phyloP scores from a whole-genome alignment of 2,329 filamentous ascomycete genomes.

The Sarocladium brachiariae region DNA sequence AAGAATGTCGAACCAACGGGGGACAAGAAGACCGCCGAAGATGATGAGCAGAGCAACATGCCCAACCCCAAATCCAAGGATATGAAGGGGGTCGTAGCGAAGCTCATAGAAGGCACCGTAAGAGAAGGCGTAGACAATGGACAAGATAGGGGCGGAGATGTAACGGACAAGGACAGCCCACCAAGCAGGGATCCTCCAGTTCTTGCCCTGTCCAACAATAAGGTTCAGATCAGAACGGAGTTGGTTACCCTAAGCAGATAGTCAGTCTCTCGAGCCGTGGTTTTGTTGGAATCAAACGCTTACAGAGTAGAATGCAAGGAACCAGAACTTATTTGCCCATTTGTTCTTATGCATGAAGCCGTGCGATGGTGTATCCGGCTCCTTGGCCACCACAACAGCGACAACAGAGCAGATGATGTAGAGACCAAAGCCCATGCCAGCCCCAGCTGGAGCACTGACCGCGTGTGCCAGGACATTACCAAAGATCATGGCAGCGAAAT shows the following conservation, averaged over 20 bases:
- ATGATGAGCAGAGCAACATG: slow-evolving; percentile 40
- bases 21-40: slow-evolving; percentile 40
- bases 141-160: slow-evolving; percentile 39
- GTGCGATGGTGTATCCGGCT: slow-evolving; percentile 33
- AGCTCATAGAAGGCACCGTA: slow-evolving; percentile 42
- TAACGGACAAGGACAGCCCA: slow-evolving; percentile 45
- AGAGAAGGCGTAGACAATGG: slow-evolving; percentile 45
- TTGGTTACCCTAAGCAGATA: slow-evolving; percentile 41
- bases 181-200: slow-evolving; percentile 48
- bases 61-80: slow-evolving; percentile 41
- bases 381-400: slow-evolving; percentile 33
- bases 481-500: slow-evolving; percentile 44
- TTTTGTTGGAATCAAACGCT: slow-evolving; percentile 15
- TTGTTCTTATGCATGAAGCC: slow-evolving; percentile 21
- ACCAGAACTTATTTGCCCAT: slow-evolving; percentile 40
- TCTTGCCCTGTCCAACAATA: slow-evolving; percentile 45
- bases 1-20: slow-evolving; percentile 46
- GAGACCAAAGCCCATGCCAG: slow-evolving; percentile 45
- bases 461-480: slow-evolving; percentile 44
- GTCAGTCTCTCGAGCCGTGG: neutral
- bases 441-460: slow-evolving; percentile 36
- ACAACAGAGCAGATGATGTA: slow-evolving; percentile 35
- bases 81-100: slow-evolving; percentile 42
- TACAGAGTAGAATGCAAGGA: slow-evolving; percentile 50
- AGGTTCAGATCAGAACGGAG: slow-evolving; percentile 47